A percentile compares a stretch with the other conserved stretches of the same genome.
These are phyloP conservation scores for Calonectria henricotiae DNA, from an alignment of 2,329 filamentous ascomycete genomes.

Conservation along the genomic window DNA sequence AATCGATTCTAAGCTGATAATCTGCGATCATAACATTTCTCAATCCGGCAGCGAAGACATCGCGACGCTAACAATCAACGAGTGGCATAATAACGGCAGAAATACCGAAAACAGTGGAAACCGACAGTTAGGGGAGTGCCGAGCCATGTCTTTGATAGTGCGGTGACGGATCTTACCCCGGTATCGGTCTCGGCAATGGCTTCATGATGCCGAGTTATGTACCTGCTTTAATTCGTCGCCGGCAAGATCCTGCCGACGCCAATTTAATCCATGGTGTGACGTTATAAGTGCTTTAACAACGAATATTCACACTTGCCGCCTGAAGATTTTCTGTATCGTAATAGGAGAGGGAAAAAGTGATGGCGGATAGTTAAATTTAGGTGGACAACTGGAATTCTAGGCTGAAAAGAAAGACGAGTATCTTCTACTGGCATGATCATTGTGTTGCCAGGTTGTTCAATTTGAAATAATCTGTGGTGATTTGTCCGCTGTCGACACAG, in stretches of 20 bases:
- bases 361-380: too few relatives aligned
- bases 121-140: neutral
- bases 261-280: neutral
- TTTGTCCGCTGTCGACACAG: too few relatives aligned
- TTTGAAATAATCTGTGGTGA: too few relatives aligned
- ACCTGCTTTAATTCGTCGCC: neutral
- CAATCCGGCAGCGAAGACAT: neutral
- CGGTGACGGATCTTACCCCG: neutral
- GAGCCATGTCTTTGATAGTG: neutral
- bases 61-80: neutral
- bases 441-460: too few relatives aligned
- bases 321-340: too few relatives aligned
- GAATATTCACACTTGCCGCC: too few relatives aligned
- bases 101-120: neutral
- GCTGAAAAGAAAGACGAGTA: too few relatives aligned
- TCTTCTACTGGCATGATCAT: too few relatives aligned
- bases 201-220: neutral
- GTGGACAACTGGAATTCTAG: too few relatives aligned
- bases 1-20: too few relatives aligned
- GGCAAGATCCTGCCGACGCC: neutral
- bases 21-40: neutral
- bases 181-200: constrained; percentile 8
- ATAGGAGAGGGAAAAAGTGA: too few relatives aligned
- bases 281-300: too few relatives aligned
- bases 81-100: neutral